Percentiles rank a stretch among this genome's conserved stretches.
Conservation (phyloP, 768 basidiomycete species). For the Trametes cinnabarina region DNA sequence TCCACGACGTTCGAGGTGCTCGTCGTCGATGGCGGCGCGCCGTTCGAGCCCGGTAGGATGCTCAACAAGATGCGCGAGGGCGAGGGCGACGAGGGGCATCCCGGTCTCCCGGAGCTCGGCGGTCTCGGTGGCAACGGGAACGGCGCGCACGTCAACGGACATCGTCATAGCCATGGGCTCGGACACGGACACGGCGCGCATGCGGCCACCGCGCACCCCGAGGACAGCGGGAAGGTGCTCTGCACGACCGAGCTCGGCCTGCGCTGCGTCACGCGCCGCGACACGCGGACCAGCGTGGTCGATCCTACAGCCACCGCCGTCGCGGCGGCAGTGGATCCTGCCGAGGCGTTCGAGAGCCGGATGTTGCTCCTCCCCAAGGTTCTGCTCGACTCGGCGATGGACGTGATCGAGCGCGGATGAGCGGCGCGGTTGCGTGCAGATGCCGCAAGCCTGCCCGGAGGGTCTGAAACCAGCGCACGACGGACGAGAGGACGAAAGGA, state of each 20-base stretch:
- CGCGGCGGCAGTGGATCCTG: constrained; percentile 42
- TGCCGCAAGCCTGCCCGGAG: too few relatives aligned
- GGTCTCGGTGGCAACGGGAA: neutral
- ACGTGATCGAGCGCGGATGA: constrained; percentile 38
- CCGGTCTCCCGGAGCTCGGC: neutral
- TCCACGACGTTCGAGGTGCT: constrained; percentile 74
- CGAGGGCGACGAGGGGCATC: constrained; percentile 26
- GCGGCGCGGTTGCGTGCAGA: neutral
- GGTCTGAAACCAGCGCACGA: too few relatives aligned
- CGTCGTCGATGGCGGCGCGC: constrained; percentile 51
- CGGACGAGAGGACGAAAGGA: neutral
- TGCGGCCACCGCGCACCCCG: too few relatives aligned
- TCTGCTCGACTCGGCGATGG: constrained; percentile 67
- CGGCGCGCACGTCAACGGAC: neutral
- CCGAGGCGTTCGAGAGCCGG: constrained; percentile 53
- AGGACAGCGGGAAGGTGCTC: constrained; percentile 38
- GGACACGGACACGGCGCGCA: constrained; percentile 16
- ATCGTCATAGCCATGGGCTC: constrained; percentile 4
- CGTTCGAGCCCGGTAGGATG: constrained; percentile 53
- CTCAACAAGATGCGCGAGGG: constrained; percentile 63
- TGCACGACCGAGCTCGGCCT: constrained; percentile 74
- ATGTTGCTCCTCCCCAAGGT: constrained; percentile 72
- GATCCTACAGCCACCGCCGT: constrained; percentile 30
- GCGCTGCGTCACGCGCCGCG: constrained; percentile 56
- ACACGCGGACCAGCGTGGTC: constrained; percentile 17